Evolutionary conservation across 2,329 filamentous ascomycete species (phyloP), one percentile per base, ranked within the genome.

Genomic region (Alternaria atra): DNA sequence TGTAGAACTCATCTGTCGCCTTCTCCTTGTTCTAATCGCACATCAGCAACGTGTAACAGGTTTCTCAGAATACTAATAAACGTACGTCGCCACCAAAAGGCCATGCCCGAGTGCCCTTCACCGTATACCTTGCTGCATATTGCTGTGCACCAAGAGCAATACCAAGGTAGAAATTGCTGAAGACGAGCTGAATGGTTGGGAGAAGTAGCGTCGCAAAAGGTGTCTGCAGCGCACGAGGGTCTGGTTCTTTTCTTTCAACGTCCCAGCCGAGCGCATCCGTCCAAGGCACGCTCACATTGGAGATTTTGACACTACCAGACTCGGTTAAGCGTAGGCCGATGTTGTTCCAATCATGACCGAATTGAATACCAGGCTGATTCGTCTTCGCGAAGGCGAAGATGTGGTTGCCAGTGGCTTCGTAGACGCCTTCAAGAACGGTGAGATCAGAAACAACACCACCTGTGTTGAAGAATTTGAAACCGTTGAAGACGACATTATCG

Each of bases 401-500:
- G 68, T 90, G 88, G 54, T 87, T 80, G 5, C 83, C 80, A 0
- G 86, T 88, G 17, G 81, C 84, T 6, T 86, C 83, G n/a, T 84
- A 78, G 0, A 87, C 84, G 20, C 89, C 88, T 67, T 91, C 88
- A 0, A 91, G 81, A 0, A 90, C 86, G 0, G 87, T 90, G 20
- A 90, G 76, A 60, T 91, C 88, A 0, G 87, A 89, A 2, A 91
- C 81, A 0, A 89, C 87, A 27, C 88, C 88, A 0, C 89, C 89
- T 0, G 88, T 91, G 70, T 88, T 90, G 80, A 90, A 90, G 76
- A 85, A 82, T 74, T 91, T 91, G 75, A 82, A 83, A 1, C 88
- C 87, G 59, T 86, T 85, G 74, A 89, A 90, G 2, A 88, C 72
- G 13, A 90, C 73, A 2, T 83, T 77, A 4, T 87, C 84, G 1